Evolutionary conservation across 176 grass and related monocot species (phyloP), one percentile per base, ranked within the genome.

Genomic region (Zoysia pacifica): DNA sequence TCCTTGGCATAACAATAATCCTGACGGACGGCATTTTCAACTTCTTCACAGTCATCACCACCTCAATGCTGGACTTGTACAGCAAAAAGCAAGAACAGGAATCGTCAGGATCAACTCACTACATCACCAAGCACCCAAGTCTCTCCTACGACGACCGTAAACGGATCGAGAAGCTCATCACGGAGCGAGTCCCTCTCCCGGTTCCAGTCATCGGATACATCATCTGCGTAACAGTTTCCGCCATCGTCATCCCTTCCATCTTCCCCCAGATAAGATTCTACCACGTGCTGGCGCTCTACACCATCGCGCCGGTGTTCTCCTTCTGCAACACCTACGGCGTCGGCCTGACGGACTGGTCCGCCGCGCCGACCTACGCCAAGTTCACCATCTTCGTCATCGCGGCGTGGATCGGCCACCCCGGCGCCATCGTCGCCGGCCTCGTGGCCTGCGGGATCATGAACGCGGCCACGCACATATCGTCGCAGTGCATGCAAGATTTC

Each of bases 121-220:
- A 85, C 38, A 76, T 84, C 6, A 45, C 10, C 35, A 76, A 63
- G 60, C 54, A 84, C n/a, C 89, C 86, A 1, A 86, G 72, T 78
- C 77, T 89, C 18, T 91, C 68, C 55, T 97, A 88, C 9, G 93
- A 97, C 28, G 93, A 97, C 20, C 85, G 80, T 13, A 87, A 82
- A 28, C 79, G 93, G 75, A 75, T 81, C 13, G 78, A 84, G 9
- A 9, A 82, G 13, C 88, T 88, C 65, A 52, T 97, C 12, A 48
- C 65, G 4, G 75, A 82, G 11, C 44, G 18, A 18, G 67, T 90
- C 42, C 87, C 84, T 6, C 4, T 9, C 15, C 6, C 43, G 1
- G 4, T 59, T 14, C 77, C 81, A 39, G n/a, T 81, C 1, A 48
- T 13, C 0, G 84, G 77, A 60, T 93, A 87, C 39, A 66, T 87